Evolutionary conservation across 352 stramenopile genomes (phyloP).

Genomic region (Phytophthora syringae): DNA sequence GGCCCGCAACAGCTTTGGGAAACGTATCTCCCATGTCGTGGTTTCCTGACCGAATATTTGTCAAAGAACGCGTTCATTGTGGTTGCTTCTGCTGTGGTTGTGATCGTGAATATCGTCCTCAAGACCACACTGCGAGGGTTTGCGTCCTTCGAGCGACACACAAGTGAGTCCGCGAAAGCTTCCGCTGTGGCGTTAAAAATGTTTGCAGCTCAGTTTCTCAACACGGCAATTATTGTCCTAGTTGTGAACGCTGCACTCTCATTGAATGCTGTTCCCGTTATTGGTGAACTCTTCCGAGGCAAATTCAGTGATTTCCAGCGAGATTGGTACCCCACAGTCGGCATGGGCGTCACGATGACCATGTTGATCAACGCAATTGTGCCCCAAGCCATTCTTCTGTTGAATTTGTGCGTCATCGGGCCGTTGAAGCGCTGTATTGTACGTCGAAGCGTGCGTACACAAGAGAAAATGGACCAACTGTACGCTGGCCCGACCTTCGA

Average conservation of each 20-base stretch:
- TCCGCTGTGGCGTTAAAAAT: conserved; percentile 79
- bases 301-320: conserved; percentile 87
- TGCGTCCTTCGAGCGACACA: conserved; percentile 73
- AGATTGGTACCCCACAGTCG: conserved; percentile 88
- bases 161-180: conserved; percentile 84
- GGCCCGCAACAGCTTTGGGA: conserved; percentile 65
- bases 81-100: conserved; percentile 65
- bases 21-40: conserved; percentile 56
- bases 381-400: conserved; percentile 63
- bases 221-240: conserved; percentile 84
- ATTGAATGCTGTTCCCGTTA: conserved; percentile 47
- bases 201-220: conserved; percentile 83
- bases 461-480: conserved; percentile 79
- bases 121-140: conserved; percentile 75
- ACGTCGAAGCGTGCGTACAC: conserved; percentile 58
- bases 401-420: conserved; percentile 66
- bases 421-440: conserved; percentile 54
- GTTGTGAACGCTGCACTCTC: conserved; percentile 74
- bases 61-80: conserved; percentile 75
- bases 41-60: conserved; percentile 74
- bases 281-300: conserved; percentile 71
- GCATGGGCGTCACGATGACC: conserved; percentile 85
- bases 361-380: conserved; percentile 87
- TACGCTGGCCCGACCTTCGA: conserved; percentile 80
- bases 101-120: conserved; percentile 80